phyloP scores from a whole-genome alignment of 129 eudicot genomes.

The Flaveria linearis region DNA sequence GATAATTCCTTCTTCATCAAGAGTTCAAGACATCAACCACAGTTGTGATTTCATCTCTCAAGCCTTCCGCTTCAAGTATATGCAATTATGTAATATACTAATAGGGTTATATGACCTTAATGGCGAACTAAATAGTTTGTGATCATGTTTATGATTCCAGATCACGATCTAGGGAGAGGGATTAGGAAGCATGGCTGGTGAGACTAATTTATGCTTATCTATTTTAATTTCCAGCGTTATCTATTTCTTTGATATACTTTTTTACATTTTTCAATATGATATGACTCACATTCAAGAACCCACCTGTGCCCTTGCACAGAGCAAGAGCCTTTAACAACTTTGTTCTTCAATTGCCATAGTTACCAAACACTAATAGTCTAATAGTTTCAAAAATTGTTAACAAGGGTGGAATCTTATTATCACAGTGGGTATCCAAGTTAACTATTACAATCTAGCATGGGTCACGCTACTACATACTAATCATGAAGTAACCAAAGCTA shows the following conservation, averaged over 20 bases:
- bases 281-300: not conserved
- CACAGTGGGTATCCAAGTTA: not conserved
- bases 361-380: not conserved
- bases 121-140: not conserved
- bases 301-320: not conserved
- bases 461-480: not conserved
- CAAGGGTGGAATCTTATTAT: not conserved
- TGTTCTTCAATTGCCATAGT: not conserved
- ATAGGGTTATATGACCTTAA: not conserved
- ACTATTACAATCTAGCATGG: conserved; percentile 10
- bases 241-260: not conserved
- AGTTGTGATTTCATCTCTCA: not conserved
- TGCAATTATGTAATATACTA: not conserved
- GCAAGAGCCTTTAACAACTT: not conserved
- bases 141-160: not conserved
- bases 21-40: not conserved
- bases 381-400: not conserved
- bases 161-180: conserved; percentile 2
- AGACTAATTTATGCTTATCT: not conserved
- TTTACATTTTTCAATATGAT: not conserved
- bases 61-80: not conserved
- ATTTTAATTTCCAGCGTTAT: not conserved
- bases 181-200: not conserved
- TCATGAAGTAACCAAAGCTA: conserved; percentile 12
- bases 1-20: not conserved